Conservation (phyloP, 169 alveolate species). For the Perkinsus olseni region DNA sequence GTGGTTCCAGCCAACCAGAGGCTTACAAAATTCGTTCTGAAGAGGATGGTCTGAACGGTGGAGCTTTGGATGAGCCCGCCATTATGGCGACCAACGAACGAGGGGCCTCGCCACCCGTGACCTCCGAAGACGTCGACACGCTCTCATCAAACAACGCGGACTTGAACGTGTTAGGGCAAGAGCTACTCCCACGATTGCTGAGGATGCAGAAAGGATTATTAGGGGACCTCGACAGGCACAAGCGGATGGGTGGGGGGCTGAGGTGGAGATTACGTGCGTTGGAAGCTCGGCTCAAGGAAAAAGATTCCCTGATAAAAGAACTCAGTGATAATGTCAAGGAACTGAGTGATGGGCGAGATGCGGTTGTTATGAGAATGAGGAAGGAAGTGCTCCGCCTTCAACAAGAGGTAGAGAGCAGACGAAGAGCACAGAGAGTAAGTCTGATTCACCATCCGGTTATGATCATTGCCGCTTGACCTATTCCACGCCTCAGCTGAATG, state of each 20-base stretch:
- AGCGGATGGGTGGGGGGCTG: background rate
- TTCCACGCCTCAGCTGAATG: too few relatives aligned
- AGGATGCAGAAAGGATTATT: background rate
- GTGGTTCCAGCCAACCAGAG: too few relatives aligned
- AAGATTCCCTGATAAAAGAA: background rate
- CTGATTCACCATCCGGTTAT: background rate
- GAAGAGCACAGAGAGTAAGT: background rate
- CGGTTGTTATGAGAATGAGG: background rate
- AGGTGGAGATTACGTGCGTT: background rate
- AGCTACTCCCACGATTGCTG: background rate
- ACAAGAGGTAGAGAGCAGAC: background rate
- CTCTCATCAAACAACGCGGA: background rate
- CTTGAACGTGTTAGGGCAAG: background rate
- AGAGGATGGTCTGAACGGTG: too few relatives aligned
- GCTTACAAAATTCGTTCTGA: too few relatives aligned
- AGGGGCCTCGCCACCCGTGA: too few relatives aligned
- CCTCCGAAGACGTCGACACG: too few relatives aligned
- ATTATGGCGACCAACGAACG: too few relatives aligned
- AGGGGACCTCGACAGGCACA: background rate
- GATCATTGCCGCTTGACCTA: background rate
- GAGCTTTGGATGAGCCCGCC: too few relatives aligned
- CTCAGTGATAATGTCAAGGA: background rate
- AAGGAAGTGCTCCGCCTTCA: background rate
- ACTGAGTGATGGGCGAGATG: background rate
- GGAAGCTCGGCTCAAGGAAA: background rate